Percentiles rank a stretch among this genome's conserved stretches.
These are phyloP conservation scores for Neonectria magnoliae DNA, from an alignment of 2,329 filamentous ascomycete species.

Conservation along the genomic window DNA sequence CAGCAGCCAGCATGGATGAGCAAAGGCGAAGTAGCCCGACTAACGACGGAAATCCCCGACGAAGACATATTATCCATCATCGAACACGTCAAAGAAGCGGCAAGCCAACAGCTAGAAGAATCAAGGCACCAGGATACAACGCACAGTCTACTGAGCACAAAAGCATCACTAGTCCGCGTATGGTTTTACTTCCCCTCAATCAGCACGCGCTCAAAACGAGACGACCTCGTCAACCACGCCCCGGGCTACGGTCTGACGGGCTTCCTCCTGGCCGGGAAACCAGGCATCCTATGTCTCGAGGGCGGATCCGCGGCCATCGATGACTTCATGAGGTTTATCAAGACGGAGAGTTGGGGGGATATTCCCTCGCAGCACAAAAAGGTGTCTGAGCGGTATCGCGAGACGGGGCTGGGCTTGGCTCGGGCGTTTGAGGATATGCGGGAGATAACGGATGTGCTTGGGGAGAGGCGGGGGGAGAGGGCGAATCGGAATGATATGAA, in stretches of 20 bases:
- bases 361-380: slow-evolving; percentile 71
- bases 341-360: slow-evolving; percentile 71
- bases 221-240: slow-evolving; percentile 65
- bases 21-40: slow-evolving; percentile 54
- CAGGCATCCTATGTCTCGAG: slow-evolving; percentile 64
- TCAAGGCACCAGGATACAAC: slow-evolving; percentile 22
- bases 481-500: slow-evolving; percentile 64
- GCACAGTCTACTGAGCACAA: background rate
- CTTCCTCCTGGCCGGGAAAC: slow-evolving; percentile 69
- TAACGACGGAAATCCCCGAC: slow-evolving; percentile 54
- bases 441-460: slow-evolving; percentile 63
- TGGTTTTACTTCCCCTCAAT: slow-evolving; percentile 74
- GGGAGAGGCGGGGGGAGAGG: slow-evolving; percentile 58
- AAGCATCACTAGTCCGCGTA: slow-evolving; percentile 56
- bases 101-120: slow-evolving; percentile 42
- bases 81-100: slow-evolving; percentile 54
- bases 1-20: slow-evolving; percentile 64
- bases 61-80: slow-evolving; percentile 58
- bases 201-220: slow-evolving; percentile 66
- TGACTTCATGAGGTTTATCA: slow-evolving; percentile 70
- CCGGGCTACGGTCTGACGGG: slow-evolving; percentile 64
- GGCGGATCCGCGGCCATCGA: slow-evolving; percentile 60
- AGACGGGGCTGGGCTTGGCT: slow-evolving; percentile 43
- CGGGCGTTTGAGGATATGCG: slow-evolving; percentile 65
- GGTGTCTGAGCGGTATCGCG: slow-evolving; percentile 65